Evolutionary conservation across 1,139 yeast species (phyloP), one percentile per base, ranked within the genome.

Genomic region (Pneumocystis carinii): DNA sequence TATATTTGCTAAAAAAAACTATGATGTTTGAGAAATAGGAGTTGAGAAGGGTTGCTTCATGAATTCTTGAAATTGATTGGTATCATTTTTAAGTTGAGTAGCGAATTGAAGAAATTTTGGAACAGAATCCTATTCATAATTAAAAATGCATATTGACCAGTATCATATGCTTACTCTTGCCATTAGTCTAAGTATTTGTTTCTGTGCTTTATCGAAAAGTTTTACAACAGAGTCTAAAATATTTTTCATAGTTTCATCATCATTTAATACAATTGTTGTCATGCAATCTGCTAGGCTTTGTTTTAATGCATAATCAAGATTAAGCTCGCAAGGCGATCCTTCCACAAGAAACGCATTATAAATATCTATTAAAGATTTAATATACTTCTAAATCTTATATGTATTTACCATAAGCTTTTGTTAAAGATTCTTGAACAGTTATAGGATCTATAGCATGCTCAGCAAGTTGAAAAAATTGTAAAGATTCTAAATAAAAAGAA

Each of bases 321-420:
- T 90, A 61, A 89, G 76, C 66, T 84, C 85, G 66, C 78, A 82
- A 0, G 94, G 87, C 0, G 96, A 82, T 32, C 86, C 87, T 14
- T 78, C 74, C n/a, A 86, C 80, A 61, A 90, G 76, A 70, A 82
- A 88, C 0, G 87, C 79, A 29, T 86, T 81, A 71, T 81, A 88
- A 56, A 88, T 82, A 19, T 53, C 55, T 62, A 15, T 32, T 4
- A 24, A 36, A 10, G 63, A 76, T 78, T 24, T 72, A 68, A 17
- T 81, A 75, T 24, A 79, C 79, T n/a, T 75, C 70, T 36, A 35
- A 62, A 57, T 12, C 3, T 60, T 37, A 60, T 38, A 37, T 15
- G 36, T 17, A 60, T 24, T 24, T 36, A 27, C 65, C 62, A 63
- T 66, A 67, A 24, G 67, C 66, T 59, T 64, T 61, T 27, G 66